Evolutionary conservation across 805 yeast genomes (phyloP).

Genomic region (Ogataea degrootiae): DNA sequence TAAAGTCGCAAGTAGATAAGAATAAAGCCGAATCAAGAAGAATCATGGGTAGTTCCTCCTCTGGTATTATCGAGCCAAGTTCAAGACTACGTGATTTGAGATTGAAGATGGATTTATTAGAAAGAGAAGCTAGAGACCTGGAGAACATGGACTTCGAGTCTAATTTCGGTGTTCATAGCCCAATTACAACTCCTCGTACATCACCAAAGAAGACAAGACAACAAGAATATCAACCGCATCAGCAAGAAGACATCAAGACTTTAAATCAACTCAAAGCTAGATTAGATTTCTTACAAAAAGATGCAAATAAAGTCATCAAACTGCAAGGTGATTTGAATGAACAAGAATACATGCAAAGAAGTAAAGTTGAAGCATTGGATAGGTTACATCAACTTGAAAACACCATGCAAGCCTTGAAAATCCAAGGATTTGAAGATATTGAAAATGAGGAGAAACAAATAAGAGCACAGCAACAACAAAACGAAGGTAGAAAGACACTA

Average conservation of each 20-base stretch:
- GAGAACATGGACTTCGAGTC: slow-evolving; percentile 77
- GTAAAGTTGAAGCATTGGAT: slow-evolving; percentile 63
- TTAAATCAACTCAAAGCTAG: slow-evolving; percentile 52
- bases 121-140: slow-evolving; percentile 76
- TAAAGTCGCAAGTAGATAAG: slow-evolving; percentile 42
- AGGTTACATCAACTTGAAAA: slow-evolving; percentile 67
- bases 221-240: slow-evolving; percentile 30
- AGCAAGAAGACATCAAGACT: slow-evolving; percentile 50
- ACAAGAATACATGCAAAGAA: slow-evolving; percentile 52
- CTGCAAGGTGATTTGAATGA: slow-evolving; percentile 45
- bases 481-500: slow-evolving; percentile 17
- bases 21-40: slow-evolving; percentile 38
- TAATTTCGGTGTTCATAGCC: slow-evolving; percentile 11
- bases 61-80: slow-evolving; percentile 64
- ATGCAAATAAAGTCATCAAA: slow-evolving; percentile 73
- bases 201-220: neutral
- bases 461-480: neutral
- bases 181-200: slow-evolving; percentile 1
- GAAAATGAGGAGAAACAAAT: neutral
- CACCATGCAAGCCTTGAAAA: slow-evolving; percentile 18
- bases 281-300: slow-evolving; percentile 59
- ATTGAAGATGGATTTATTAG: slow-evolving; percentile 80
- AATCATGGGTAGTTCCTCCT: slow-evolving; percentile 30
- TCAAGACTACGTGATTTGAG: slow-evolving; percentile 68
- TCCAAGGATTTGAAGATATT: slow-evolving; percentile 14